phyloP scores from a whole-genome alignment of 192 early-diverging fungal genomes.

The Coemansia sp. region DNA sequence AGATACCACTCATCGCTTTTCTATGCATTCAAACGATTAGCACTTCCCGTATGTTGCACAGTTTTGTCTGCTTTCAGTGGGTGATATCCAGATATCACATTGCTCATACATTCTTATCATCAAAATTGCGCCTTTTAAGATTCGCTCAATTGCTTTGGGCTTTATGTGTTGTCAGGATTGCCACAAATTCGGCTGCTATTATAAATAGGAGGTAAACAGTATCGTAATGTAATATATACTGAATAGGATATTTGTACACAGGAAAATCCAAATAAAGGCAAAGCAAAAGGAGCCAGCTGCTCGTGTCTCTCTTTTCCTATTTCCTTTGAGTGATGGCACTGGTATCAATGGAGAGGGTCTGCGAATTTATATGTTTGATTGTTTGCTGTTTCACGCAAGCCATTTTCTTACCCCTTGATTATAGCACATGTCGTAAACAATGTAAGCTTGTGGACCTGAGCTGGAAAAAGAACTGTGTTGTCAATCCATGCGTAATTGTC shows the following conservation, averaged over 20 bases:
- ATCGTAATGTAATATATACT: background rate
- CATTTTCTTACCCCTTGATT: background rate
- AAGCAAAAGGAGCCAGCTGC: background rate
- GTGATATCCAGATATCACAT: too few species aligned
- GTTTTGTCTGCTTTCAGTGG: too few species aligned
- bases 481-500: background rate
- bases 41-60: too few species aligned
- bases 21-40: too few species aligned
- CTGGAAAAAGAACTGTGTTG: background rate
- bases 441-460: background rate
- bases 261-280: background rate
- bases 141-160: too few species aligned
- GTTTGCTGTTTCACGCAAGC: background rate
- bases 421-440: background rate
- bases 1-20: too few species aligned
- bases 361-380: background rate
- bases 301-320: background rate
- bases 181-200: background rate
- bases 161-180: background rate
- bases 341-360: background rate
- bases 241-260: constrained; percentile 4
- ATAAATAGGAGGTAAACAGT: background rate
- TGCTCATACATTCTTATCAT: too few species aligned
- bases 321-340: background rate
- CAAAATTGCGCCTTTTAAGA: too few species aligned